These are phyloP conservation scores for Fragaria iinumae DNA, from an alignment of 306 rosid genomes.

Conservation along the genomic window DNA sequence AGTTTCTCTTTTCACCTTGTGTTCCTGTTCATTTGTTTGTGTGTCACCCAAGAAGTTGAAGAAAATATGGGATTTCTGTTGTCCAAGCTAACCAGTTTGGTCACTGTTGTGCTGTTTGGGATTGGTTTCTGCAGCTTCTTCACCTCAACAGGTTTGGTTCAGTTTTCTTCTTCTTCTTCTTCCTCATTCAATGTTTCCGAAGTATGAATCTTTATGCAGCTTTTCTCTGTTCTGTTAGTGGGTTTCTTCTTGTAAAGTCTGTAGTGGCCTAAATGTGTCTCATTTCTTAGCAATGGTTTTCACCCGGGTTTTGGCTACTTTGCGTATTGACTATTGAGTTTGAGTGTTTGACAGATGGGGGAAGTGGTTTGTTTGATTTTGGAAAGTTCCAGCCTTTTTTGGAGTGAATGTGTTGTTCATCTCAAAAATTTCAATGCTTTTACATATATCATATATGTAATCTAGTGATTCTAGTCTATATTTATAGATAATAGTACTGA, in stretches of 20 bases:
- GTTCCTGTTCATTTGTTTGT: not conserved
- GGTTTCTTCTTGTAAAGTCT: not conserved
- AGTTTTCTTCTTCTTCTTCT: not conserved
- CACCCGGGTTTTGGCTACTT: not conserved
- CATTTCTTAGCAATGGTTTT: constrained; percentile 10
- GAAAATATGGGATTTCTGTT: constrained; percentile 25
- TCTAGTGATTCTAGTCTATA: not conserved
- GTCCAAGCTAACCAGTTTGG: constrained; percentile 20
- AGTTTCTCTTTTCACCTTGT: not conserved
- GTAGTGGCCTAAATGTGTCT: not conserved
- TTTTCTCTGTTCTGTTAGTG: constrained; percentile 21
- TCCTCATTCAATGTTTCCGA: constrained; percentile 8
- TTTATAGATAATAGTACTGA: not conserved
- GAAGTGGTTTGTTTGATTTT: not conserved
- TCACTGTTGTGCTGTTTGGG: constrained; percentile 35
- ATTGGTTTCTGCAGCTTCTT: constrained; percentile 31
- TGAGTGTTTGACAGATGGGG: constrained; percentile 11
- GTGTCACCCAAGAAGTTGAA: not conserved
- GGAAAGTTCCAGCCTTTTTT: not conserved
- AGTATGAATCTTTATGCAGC: constrained; percentile 2
- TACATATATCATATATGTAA: not conserved
- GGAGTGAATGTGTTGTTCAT: not conserved
- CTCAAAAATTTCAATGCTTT: not conserved
- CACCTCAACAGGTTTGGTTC: constrained; percentile 58
- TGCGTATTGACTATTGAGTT: constrained; percentile 5